These are phyloP conservation scores for Fusarium stilboides DNA, from an alignment of 2,329 filamentous ascomycete species.

Conservation along the genomic window DNA sequence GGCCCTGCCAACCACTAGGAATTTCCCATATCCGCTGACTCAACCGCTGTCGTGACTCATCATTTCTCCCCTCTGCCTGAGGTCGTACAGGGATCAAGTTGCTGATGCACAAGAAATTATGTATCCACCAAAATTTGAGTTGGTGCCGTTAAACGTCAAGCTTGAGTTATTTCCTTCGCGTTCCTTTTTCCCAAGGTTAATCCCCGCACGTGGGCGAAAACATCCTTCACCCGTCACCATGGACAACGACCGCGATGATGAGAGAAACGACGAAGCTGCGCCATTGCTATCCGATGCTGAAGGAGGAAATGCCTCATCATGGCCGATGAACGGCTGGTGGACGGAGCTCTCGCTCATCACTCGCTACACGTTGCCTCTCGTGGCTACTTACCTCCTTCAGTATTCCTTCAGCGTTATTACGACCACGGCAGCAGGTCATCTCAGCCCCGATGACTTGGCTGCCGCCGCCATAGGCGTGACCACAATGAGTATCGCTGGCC, in stretches of 20 bases:
- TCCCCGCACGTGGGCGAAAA: neutral
- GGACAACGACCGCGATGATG: slow-evolving; percentile 10
- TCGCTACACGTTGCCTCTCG: slow-evolving; percentile 60
- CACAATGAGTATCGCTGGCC: slow-evolving; percentile 68
- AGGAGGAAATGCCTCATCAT: neutral
- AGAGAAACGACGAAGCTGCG: slow-evolving; percentile 19
- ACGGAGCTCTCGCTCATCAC: slow-evolving; percentile 39
- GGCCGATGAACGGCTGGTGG: neutral
- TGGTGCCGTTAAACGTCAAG: neutral
- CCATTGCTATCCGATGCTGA: slow-evolving; percentile 29
- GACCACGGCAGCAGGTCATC: slow-evolving; percentile 66
- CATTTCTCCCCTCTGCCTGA: neutral
- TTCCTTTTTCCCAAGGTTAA: neutral
- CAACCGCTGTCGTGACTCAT: neutral
- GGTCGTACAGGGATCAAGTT: neutral
- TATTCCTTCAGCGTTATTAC: slow-evolving; percentile 68
- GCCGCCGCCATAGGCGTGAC: slow-evolving; percentile 67
- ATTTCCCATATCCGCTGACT: neutral
- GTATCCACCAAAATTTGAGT: neutral
- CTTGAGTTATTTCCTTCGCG: neutral
- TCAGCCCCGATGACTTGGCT: slow-evolving; percentile 67
- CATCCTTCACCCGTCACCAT: slow-evolving; percentile 14
- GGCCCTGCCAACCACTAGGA: neutral
- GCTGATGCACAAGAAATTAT: no score
- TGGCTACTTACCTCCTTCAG: slow-evolving; percentile 68